phyloP scores from a whole-genome alignment of 2,329 filamentous ascomycete species.

The Nemania sp. region DNA sequence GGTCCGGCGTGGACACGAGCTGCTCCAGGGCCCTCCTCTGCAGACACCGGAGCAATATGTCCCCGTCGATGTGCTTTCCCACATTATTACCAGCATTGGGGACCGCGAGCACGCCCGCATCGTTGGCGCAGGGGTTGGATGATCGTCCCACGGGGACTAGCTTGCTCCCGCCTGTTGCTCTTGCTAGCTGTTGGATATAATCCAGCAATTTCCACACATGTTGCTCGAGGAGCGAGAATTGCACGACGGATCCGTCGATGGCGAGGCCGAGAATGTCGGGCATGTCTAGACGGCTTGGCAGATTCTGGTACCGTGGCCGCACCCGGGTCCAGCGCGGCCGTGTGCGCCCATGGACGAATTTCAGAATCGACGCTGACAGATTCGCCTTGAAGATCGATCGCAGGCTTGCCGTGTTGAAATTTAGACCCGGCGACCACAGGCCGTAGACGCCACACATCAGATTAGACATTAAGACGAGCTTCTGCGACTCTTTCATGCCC shows the following conservation, averaged over 20 bases:
- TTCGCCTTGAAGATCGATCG: constrained; percentile 57
- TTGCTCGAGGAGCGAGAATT: constrained; percentile 67
- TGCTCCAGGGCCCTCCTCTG: constrained; percentile 49
- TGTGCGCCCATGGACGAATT: constrained; percentile 56
- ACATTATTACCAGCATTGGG: too few species aligned
- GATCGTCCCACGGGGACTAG: too few species aligned
- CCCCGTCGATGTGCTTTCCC: constrained; percentile 72
- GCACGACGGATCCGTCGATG: constrained; percentile 69
- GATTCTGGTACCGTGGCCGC: constrained; percentile 45
- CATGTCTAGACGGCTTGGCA: constrained; percentile 48
- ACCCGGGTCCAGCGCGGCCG: constrained; percentile 54
- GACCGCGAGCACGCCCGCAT: too few species aligned
- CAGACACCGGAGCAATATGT: constrained; percentile 61
- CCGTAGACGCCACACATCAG: constrained; percentile 51
- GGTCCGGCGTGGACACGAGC: constrained; percentile 41
- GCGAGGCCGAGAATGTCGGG: constrained; percentile 65
- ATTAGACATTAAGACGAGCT: constrained; percentile 54
- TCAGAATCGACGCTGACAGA: constrained; percentile 59
- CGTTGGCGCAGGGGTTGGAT: too few species aligned
- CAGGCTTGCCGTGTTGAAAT: constrained; percentile 45
- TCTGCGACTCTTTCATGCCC: constrained; percentile 36
- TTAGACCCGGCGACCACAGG: constrained; percentile 53
- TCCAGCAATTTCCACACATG: constrained; percentile 69
- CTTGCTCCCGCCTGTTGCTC: constrained; percentile 51
- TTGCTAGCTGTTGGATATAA: constrained; percentile 72